Evolutionary conservation across 1,139 yeast species (phyloP).

Genomic region (Scheffersomyces titani): DNA sequence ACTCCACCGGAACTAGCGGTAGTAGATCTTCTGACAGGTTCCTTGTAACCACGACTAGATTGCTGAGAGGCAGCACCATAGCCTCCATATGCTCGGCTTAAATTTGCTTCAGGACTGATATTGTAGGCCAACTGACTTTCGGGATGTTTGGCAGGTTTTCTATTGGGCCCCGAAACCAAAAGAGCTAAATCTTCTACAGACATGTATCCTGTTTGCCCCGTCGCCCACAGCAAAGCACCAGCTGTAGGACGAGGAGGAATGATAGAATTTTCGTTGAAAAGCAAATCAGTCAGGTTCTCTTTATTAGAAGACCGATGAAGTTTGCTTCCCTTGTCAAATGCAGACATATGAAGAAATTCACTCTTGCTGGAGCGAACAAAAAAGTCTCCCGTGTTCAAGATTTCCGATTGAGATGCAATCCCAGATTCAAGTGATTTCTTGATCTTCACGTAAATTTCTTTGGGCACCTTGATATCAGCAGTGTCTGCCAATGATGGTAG

Average conservation of each 20-base stretch:
- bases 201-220: slow-evolving; percentile 63
- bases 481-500: slow-evolving; percentile 43
- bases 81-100: slow-evolving; percentile 30
- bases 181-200: slow-evolving; percentile 57
- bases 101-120: slow-evolving; percentile 50
- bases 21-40: slow-evolving; percentile 47
- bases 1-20: slow-evolving; percentile 25
- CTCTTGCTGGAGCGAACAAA: slow-evolving; percentile 58
- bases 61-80: slow-evolving; percentile 9
- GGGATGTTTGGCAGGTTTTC: slow-evolving; percentile 52
- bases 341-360: slow-evolving; percentile 46
- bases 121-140: slow-evolving; percentile 62
- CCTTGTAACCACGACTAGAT: slow-evolving; percentile 38
- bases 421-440: slow-evolving; percentile 24
- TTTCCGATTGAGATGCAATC: slow-evolving; percentile 25
- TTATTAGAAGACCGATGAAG: slow-evolving; percentile 20
- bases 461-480: slow-evolving; percentile 36
- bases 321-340: slow-evolving; percentile 44
- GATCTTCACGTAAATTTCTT: slow-evolving; percentile 29
- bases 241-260: slow-evolving; percentile 83
- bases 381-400: slow-evolving; percentile 75
- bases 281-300: slow-evolving; percentile 41
- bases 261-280: slow-evolving; percentile 59
- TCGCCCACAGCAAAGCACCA: slow-evolving; percentile 84
- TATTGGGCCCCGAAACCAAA: slow-evolving; percentile 62